Evolutionary conservation across 768 basidiomycete genomes (phyloP).

Genomic region (Pleurotus tuber-regium): DNA sequence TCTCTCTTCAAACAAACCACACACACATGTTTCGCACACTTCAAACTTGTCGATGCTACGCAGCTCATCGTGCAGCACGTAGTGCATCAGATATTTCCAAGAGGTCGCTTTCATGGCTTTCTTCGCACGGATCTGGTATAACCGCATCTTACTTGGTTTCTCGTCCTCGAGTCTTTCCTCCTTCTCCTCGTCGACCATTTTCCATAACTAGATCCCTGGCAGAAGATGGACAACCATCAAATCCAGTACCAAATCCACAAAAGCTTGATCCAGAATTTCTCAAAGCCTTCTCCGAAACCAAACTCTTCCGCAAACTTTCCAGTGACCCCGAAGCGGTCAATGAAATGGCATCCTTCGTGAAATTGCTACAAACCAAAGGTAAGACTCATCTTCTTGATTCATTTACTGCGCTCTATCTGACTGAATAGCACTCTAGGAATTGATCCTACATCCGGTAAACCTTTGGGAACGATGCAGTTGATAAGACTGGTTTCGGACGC

Average conservation of each 20-base stretch:
- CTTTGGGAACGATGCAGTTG: slow-evolving; percentile 51
- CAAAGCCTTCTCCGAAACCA: slow-evolving; percentile 42
- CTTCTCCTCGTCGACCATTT: neutral
- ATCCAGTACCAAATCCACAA: neutral
- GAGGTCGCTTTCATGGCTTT: neutral
- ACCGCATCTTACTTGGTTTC: neutral
- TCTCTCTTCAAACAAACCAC: too few relatives aligned
- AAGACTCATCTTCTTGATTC: slow-evolving; percentile 7
- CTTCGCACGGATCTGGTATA: neutral
- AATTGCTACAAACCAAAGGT: slow-evolving; percentile 50
- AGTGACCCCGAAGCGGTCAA: slow-evolving; percentile 47
- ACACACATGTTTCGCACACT: neutral
- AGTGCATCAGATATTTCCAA: neutral
- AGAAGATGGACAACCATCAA: neutral
- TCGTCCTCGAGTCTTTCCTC: neutral
- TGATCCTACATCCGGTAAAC: slow-evolving; percentile 39
- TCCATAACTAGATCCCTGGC: neutral
- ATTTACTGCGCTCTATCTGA: neutral
- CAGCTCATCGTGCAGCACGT: neutral
- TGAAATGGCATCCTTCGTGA: slow-evolving; percentile 44
- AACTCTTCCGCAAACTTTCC: slow-evolving; percentile 45
- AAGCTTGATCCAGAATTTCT: slow-evolving; percentile 22
- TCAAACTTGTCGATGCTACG: neutral
- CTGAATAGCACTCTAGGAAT: slow-evolving; percentile 35
- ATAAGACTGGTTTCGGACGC: slow-evolving; percentile 50